Evolutionary conservation across 169 alveolate species (phyloP).

Genomic region (Plasmodium blacklocki): DNA sequence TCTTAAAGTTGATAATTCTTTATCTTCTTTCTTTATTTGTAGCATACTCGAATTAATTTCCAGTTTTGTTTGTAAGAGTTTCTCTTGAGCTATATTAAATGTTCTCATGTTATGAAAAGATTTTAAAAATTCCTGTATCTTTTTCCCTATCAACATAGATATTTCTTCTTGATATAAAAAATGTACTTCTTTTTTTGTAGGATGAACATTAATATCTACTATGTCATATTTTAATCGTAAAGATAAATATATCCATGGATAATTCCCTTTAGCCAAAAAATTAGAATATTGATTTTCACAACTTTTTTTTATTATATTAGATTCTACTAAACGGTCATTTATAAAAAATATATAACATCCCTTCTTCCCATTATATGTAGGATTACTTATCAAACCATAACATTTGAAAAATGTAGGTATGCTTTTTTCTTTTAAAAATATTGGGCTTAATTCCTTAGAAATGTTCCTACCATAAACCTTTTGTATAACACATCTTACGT

Average conservation of each 20-base stretch:
- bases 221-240: constrained; percentile 92
- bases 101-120: constrained; percentile 9
- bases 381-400: constrained; percentile 88
- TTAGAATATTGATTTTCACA: constrained; percentile 81
- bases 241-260: constrained; percentile 93
- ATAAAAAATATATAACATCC: constrained; percentile 93
- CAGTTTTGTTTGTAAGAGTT: constrained; percentile 23
- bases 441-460: constrained; percentile 60
- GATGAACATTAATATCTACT: constrained; percentile 99
- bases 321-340: constrained; percentile 96
- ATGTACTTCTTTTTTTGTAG: constrained; percentile 95
- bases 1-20: background rate
- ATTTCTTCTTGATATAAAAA: constrained; percentile 91
- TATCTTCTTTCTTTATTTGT: constrained; percentile 12
- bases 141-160: constrained; percentile 77
- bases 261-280: constrained; percentile 81
- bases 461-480: constrained; percentile 79
- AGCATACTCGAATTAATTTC: constrained; percentile 13
- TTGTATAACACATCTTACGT: constrained; percentile 70
- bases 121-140: constrained; percentile 75
- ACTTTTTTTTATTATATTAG: constrained; percentile 50
- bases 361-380: constrained; percentile 86
- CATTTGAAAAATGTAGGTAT: constrained; percentile 79
- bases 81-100: constrained; percentile 22
- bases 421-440: constrained; percentile 53